These are phyloP conservation scores for Boletus reticulatus DNA, from an alignment of 768 basidiomycete genomes.

Conservation along the genomic window DNA sequence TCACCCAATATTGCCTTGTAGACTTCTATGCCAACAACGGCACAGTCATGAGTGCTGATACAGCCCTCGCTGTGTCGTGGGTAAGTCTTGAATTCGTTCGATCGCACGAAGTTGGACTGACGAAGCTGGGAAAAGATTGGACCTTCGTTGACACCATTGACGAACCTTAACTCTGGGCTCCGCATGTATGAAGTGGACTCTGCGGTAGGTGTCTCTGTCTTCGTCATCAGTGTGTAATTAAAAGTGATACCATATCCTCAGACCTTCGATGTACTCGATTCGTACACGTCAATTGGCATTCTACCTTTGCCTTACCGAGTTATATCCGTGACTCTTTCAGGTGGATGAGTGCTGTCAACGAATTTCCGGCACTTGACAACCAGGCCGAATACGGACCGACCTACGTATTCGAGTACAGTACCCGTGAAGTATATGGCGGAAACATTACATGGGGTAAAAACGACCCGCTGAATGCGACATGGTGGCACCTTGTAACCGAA, in stretches of 20 bases:
- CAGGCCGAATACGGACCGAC: conserved; percentile 57
- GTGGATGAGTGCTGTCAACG: conserved; percentile 59
- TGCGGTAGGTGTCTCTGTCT: too few relatives aligned
- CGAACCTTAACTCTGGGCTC: too few relatives aligned
- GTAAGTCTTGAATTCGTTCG: too few relatives aligned
- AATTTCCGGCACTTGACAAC: conserved; percentile 52
- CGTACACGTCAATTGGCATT: conserved; percentile 54
- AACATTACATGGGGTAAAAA: conserved; percentile 50
- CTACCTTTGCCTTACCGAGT: neutral
- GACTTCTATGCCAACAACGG: too few relatives aligned
- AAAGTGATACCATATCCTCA: conserved; percentile 17
- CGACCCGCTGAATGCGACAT: conserved; percentile 72
- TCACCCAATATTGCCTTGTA: too few relatives aligned
- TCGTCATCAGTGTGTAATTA: too few relatives aligned
- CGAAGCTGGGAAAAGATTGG: too few relatives aligned
- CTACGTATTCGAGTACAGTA: conserved; percentile 59
- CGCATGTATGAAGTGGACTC: too few relatives aligned
- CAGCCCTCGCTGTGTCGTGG: too few relatives aligned
- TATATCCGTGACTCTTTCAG: conserved; percentile 28
- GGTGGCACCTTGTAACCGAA: conserved; percentile 76
- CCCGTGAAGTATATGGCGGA: conserved; percentile 60
- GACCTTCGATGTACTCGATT: conserved; percentile 74
- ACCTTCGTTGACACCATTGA: too few relatives aligned
- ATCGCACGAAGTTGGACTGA: too few relatives aligned
- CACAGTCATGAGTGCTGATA: too few relatives aligned